Evolutionary conservation across 768 basidiomycete genomes (phyloP).

Genomic region (Suillus bovinus): DNA sequence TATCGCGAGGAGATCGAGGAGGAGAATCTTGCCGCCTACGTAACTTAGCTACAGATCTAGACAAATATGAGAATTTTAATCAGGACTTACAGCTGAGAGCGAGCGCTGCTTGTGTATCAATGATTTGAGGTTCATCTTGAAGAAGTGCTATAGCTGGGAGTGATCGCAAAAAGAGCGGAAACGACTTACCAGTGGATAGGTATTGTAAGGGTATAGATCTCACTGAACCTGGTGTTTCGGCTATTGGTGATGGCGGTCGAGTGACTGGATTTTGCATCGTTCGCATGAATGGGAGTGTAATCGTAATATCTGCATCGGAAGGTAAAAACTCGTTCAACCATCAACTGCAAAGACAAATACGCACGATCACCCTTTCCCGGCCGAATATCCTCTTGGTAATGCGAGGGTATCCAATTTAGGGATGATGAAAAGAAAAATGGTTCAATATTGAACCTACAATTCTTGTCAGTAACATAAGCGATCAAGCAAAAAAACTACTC

Average conservation of each 20-base stretch:
- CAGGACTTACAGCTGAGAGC: slow-evolving; percentile 20
- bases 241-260: slow-evolving; percentile 17
- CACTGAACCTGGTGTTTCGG: background rate
- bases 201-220: background rate
- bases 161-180: background rate
- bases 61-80: background rate
- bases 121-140: slow-evolving; percentile 24
- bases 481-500: slow-evolving; percentile 4
- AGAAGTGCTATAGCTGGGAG: slow-evolving; percentile 3
- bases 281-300: slow-evolving; percentile 43
- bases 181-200: background rate
- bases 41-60: background rate
- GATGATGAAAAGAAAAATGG: slow-evolving; percentile 48
- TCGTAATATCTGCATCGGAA: slow-evolving; percentile 39
- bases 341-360: slow-evolving; percentile 19
- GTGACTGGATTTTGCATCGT: slow-evolving; percentile 36
- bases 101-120: slow-evolving; percentile 37
- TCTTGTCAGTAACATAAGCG: slow-evolving; percentile 5
- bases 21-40: slow-evolving; percentile 24
- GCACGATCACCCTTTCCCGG: slow-evolving; percentile 37
- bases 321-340: slow-evolving; percentile 2
- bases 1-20: slow-evolving; percentile 39
- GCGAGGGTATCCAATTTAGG: slow-evolving; percentile 42
- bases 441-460: slow-evolving; percentile 39
- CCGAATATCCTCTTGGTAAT: slow-evolving; percentile 39